These are phyloP conservation scores for Prunus salicina DNA, from an alignment of 306 rosid genomes.

Conservation along the genomic window DNA sequence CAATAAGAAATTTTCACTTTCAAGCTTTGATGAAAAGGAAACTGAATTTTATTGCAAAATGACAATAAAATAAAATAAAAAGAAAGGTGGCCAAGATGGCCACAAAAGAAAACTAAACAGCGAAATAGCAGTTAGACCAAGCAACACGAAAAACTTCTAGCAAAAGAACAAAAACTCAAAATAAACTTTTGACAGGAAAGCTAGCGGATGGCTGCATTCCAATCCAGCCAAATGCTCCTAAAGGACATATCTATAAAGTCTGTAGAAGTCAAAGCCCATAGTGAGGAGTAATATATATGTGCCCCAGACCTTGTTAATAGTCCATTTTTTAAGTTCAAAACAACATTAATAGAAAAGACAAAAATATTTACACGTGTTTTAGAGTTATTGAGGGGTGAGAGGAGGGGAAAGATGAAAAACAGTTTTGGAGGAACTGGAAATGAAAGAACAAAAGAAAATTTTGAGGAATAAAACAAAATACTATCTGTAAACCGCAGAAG, in stretches of 20 bases:
- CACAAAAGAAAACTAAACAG: too few relatives aligned
- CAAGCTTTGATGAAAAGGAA: not conserved
- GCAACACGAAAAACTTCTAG: too few relatives aligned
- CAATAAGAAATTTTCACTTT: not conserved
- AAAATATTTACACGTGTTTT: not conserved
- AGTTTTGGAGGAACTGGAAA: not conserved
- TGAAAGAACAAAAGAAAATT: not conserved
- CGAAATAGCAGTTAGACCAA: too few relatives aligned
- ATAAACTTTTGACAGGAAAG: too few relatives aligned
- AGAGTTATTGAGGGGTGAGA: not conserved
- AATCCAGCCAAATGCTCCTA: too few relatives aligned
- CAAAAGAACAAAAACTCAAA: too few relatives aligned
- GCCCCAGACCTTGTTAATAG: not conserved
- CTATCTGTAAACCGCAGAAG: not conserved
- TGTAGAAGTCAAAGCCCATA: too few relatives aligned
- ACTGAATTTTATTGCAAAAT: too few relatives aligned
- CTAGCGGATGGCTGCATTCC: too few relatives aligned
- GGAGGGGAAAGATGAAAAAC: not conserved
- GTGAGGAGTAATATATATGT: not conserved
- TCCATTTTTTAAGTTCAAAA: not conserved
- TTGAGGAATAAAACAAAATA: not conserved
- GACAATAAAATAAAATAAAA: too few relatives aligned
- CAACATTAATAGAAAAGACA: not conserved
- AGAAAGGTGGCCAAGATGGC: too few relatives aligned
- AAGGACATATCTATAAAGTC: too few relatives aligned